Percentiles rank a stretch among this genome's conserved stretches.
Conservation (phyloP, 306 rosid genomes). For the Boehmeria nivea region DNA sequence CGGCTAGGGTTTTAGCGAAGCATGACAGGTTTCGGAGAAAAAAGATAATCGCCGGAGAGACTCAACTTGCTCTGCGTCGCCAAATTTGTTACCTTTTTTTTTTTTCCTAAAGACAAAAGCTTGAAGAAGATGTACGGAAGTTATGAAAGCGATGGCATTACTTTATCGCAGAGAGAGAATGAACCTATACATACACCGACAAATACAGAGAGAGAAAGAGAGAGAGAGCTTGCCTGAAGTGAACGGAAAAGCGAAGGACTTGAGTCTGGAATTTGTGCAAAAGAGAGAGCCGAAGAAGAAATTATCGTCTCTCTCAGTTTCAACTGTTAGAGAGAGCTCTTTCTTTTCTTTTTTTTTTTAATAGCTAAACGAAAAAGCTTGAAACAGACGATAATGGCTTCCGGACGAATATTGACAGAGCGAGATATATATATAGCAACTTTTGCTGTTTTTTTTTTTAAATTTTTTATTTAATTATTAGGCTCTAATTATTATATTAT, state of each 20-base stretch:
- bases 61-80: too few species aligned
- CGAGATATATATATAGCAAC: too few species aligned
- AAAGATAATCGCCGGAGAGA: too few species aligned
- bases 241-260: constrained; percentile 20
- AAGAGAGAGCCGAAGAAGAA: constrained; percentile 17
- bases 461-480: neutral
- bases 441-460: neutral
- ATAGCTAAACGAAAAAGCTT: neutral
- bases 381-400: constrained; percentile 16
- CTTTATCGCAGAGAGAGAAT: neutral
- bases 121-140: neutral
- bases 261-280: neutral
- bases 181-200: neutral
- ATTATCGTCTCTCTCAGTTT: neutral
- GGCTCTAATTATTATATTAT: too few species aligned
- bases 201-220: neutral
- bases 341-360: too few species aligned
- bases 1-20: constrained; percentile 29
- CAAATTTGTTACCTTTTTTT: too few species aligned
- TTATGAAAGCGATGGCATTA: constrained; percentile 2
- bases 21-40: neutral
- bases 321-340: too few species aligned
- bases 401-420: neutral
- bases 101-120: too few species aligned
- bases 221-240: constrained; percentile 27